phyloP scores from a whole-genome alignment of 1,284 basidiomycete species.

The Sanghuangporus baumii region DNA sequence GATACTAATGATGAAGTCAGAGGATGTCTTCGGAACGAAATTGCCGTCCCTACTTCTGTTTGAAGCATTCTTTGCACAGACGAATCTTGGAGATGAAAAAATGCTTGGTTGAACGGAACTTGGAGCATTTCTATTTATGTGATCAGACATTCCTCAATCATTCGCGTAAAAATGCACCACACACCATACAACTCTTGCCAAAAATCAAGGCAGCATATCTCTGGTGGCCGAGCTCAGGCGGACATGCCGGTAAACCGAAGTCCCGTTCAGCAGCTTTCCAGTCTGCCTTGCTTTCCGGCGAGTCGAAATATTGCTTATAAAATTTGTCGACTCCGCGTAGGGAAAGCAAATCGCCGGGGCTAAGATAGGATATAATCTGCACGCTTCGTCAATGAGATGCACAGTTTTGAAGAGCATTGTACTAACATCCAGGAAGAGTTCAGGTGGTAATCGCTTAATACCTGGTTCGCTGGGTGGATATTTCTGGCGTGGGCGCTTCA shows the following conservation, averaged over 20 bases:
- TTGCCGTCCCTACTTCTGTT: background rate
- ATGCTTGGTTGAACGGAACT: background rate
- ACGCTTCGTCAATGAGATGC: background rate
- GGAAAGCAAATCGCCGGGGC: background rate
- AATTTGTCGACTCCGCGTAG: background rate
- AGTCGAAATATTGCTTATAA: background rate
- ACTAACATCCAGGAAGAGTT: too few species aligned
- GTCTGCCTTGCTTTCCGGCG: background rate
- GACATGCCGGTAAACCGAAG: background rate
- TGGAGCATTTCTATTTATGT: background rate
- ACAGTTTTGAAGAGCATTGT: too few species aligned
- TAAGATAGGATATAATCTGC: background rate
- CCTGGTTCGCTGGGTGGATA: too few species aligned
- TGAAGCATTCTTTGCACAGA: background rate
- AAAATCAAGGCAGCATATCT: conserved; percentile 9
- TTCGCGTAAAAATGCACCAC: background rate
- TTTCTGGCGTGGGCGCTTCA: too few species aligned
- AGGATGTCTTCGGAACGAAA: background rate
- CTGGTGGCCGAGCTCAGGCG: conserved; percentile 1
- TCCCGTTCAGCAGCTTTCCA: background rate
- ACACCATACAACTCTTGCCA: conserved; percentile 7
- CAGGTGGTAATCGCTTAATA: too few species aligned
- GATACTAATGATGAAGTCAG: background rate
- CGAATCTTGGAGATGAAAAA: background rate
- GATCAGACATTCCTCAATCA: background rate